phyloP scores from a whole-genome alignment of 306 rosid species.

The Alnus rubra region DNA sequence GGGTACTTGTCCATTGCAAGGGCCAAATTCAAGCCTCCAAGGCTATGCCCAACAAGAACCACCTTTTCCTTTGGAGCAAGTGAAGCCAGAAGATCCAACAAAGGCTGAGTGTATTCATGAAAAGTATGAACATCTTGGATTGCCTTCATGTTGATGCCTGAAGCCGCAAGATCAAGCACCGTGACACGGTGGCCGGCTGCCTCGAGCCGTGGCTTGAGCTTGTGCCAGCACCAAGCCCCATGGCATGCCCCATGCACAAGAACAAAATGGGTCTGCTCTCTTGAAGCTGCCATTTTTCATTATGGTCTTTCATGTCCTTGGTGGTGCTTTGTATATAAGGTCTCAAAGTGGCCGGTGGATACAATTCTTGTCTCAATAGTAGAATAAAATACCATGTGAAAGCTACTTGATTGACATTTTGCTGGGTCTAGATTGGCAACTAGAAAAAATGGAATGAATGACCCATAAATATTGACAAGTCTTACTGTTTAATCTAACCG shows the following conservation, averaged over 20 bases:
- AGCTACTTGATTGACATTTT: too few species aligned
- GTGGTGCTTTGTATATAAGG: too few species aligned
- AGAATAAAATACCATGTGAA: too few species aligned
- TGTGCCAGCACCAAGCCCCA: conserved; percentile 81
- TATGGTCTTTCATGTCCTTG: background rate
- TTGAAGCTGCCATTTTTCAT: background rate
- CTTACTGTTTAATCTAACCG: too few species aligned
- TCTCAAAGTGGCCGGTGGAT: too few species aligned
- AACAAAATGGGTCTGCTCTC: conserved; percentile 43
- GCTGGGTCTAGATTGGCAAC: too few species aligned
- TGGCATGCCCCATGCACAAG: conserved; percentile 75
- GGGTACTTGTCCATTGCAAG: conserved; percentile 69
- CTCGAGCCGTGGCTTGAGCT: conserved; percentile 55
- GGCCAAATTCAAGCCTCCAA: conserved; percentile 66
- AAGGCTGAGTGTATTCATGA: conserved; percentile 48
- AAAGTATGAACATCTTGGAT: conserved; percentile 45
- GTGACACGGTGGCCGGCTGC: conserved; percentile 53
- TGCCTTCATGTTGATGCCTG: conserved; percentile 45
- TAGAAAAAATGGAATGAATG: too few species aligned
- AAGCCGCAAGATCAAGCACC: conserved; percentile 48
- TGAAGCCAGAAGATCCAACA: conserved; percentile 47
- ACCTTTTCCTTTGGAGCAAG: conserved; percentile 50
- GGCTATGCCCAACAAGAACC: conserved; percentile 71
- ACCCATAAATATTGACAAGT: too few species aligned
- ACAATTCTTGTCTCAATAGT: too few species aligned